Base-by-base conservation (phyloP, 768 basidiomycete species). In the Glaciozyma antarctica region DNA sequence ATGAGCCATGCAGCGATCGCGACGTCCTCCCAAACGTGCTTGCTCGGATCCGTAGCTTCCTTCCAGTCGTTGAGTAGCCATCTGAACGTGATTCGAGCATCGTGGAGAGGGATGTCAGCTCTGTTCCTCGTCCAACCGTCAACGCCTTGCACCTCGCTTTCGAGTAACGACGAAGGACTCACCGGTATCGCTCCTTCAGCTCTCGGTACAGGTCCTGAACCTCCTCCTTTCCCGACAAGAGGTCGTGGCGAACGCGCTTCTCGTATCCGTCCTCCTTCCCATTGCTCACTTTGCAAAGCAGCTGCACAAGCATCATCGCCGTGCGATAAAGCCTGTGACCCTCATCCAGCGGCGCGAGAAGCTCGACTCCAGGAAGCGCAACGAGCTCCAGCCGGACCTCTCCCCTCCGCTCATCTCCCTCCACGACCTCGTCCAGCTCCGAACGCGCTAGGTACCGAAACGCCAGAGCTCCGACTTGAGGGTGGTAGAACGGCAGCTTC, bases 11-110 rank as follows among this genome's bases (percentile, higher is more conserved):
- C 90, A 3, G 91, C 91, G 51, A 98, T 93, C 21, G 90, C 90
- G 44, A 97, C 90, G 75, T 98, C 94, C 88, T 93, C 90, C 63
- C 86, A 93, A 10, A 93, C 88, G 76, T 93, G 90, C 75, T 93
- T 93, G 51, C 86, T 73, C 1, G 90, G 89, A 75, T 93, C 89
- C 0, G 90, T 93, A 9, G 80, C 82, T 71, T 91, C 88, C 54
- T 81, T 80, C 90, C 90, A 93, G 8, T 81, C 81, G 71, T 82
- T 78, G 5, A 90, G 82, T 43, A 72, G 56, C 60, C 58, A 63
- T 38, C 66, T 67, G 58, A 71, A 70, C 19, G 69, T 71, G 66
- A 71, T 60, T 4, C 69, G 69, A 13, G 66, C 58, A 8, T 52
- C 38, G 19, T 58, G 57, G 15, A 52, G 48, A 4, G 54, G 21